A percentile compares a stretch with the other conserved stretches of the same genome.
Evolutionary conservation across 2,329 filamentous ascomycete genomes (phyloP).

Genomic region (Talaromyces sp.): DNA sequence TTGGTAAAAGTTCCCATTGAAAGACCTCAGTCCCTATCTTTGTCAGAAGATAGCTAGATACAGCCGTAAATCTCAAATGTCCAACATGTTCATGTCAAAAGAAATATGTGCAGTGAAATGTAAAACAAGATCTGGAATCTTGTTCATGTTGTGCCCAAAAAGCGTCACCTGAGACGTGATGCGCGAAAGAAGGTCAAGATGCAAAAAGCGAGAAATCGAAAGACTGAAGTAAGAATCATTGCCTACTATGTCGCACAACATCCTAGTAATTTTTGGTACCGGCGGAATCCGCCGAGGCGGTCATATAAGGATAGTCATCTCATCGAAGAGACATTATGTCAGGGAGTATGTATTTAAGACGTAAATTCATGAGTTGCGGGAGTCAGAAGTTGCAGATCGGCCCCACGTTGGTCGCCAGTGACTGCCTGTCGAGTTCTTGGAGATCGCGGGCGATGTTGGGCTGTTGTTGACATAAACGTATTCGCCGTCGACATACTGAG

Average conservation of each 20-base stretch:
- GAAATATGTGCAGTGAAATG: slow-evolving; percentile 10
- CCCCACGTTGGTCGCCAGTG: slow-evolving; percentile 18
- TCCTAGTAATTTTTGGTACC: not conserved
- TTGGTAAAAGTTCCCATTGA: slow-evolving; percentile 14
- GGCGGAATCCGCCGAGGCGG: not conserved
- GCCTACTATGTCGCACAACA: not conserved
- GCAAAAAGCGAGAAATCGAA: not conserved
- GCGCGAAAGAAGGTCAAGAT: not conserved
- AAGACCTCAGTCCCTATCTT: slow-evolving; percentile 7
- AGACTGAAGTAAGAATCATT: not conserved
- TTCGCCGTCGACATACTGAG: slow-evolving; percentile 91
- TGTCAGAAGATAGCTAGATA: slow-evolving; percentile 12
- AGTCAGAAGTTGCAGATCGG: slow-evolving; percentile 14
- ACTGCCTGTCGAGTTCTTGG: slow-evolving; percentile 33
- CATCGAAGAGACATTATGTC: not conserved
- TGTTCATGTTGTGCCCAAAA: not conserved
- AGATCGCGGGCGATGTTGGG: slow-evolving; percentile 36
- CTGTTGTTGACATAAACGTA: slow-evolving; percentile 66
- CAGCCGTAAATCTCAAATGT: slow-evolving; percentile 2
- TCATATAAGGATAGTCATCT: not conserved
- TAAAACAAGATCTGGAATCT: not conserved
- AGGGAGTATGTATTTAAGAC: not conserved
- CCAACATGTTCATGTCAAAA: slow-evolving; percentile 1
- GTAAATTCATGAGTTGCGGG: slow-evolving; percentile 18
- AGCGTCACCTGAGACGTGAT: not conserved